Evolutionary conservation across 2,329 filamentous ascomycete genomes (phyloP), one percentile per base, ranked within the genome.

Genomic region (Xylariaceae sp.): DNA sequence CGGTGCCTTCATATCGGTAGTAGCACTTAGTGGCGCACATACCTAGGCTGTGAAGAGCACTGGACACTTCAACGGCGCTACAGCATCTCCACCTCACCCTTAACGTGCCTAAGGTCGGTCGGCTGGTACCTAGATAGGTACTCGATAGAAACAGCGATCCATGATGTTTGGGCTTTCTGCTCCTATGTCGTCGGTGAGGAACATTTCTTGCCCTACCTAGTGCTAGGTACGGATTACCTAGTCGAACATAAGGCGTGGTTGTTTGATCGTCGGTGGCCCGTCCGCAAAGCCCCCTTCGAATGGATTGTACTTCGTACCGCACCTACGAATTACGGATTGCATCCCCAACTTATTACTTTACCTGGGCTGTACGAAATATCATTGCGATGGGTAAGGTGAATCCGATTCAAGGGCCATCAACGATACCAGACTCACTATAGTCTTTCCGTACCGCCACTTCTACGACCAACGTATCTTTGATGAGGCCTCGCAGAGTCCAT

Each of bases 201-300:
- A 53, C 47, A 51, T 41, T 13, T 34, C 11, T 58, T 54, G 57
- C 57, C 57, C 51, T 30, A 30, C 23, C 23, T 30, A 30, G 23
- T 5, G 23, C 23, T 30, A 30, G 5, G 23, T 30, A 30, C 23
- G 17, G 17, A 18, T 5, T 30, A 30, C 23, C 23, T 57, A 54
- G 53, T 61, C 55, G 54, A 53, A 52, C 53, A 56, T 44, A 57
- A 48, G 39, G 55, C 59, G 44, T 59, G 51, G 45, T 34, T 49
- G 62, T 62, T 58, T 60, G 60, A 62, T 64, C 60, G 59, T 49
- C 62, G 18, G 45, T 56, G 23, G 55, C 30, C 56, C 57, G 57
- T 53, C 51, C 62, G 48, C 53, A 35, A 51, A 50, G 37, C 55
- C 52, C 30, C 9, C 54, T 59, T 56, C 47, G 51, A 30, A 51